A percentile compares a stretch with the other conserved stretches of the same genome.
These are phyloP conservation scores for Lizonia empirigonia DNA, from an alignment of 2,329 filamentous ascomycete species.

Conservation along the genomic window DNA sequence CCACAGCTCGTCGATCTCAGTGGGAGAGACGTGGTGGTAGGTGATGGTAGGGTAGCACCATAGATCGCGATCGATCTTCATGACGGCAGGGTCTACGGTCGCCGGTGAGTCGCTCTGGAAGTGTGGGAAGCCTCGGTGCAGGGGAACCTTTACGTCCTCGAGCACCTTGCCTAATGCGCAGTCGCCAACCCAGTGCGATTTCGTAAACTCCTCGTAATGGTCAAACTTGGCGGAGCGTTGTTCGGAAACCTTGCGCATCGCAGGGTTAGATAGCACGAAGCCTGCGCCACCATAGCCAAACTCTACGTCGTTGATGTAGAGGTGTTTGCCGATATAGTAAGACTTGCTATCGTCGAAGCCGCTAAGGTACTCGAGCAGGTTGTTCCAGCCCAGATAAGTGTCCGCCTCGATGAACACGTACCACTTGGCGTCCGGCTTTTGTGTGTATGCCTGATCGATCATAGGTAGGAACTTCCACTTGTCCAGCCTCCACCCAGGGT, in stretches of 20 bases:
- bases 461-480: constrained; percentile 66
- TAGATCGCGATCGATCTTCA: constrained; percentile 44
- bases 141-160: constrained; percentile 42
- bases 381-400: constrained; percentile 46
- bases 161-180: constrained; percentile 47
- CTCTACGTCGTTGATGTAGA: constrained; percentile 51
- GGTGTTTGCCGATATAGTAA: constrained; percentile 53
- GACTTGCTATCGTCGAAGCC: constrained; percentile 48
- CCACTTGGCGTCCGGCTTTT: constrained; percentile 47
- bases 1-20: constrained; percentile 48
- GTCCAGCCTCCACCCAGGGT: constrained; percentile 59
- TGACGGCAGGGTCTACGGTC: constrained; percentile 47
- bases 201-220: constrained; percentile 47
- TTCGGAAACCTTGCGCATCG: constrained; percentile 45
- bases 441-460: constrained; percentile 54
- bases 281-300: constrained; percentile 55
- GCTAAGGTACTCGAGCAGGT: constrained; percentile 49
- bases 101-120: constrained; percentile 54
- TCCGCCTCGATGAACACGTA: constrained; percentile 49
- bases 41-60: constrained; percentile 54
- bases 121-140: constrained; percentile 51
- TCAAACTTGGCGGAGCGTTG: constrained; percentile 37
- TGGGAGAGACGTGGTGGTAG: constrained; percentile 48
- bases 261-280: constrained; percentile 51
- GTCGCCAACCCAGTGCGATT: constrained; percentile 48